Evolutionary conservation across 805 yeast species (phyloP).

Genomic region (Yarrowia deformans): DNA sequence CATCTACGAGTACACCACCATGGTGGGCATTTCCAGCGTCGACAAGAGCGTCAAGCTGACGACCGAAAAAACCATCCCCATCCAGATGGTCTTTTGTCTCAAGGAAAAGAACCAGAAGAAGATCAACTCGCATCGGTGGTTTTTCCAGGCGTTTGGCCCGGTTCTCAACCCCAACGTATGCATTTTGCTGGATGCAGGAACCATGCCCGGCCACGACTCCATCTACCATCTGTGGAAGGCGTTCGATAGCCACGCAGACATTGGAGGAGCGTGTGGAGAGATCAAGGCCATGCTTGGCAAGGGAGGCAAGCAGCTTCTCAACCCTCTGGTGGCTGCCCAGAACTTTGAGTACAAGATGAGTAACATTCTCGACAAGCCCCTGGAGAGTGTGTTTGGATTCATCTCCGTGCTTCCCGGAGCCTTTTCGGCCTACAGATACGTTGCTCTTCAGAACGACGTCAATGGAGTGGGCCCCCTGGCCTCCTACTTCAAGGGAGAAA

Average conservation of each 20-base stretch:
- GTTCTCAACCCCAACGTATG: slow-evolving; percentile 82
- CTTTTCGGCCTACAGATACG: slow-evolving; percentile 89
- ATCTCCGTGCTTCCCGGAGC: slow-evolving; percentile 97
- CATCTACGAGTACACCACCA: slow-evolving; percentile 90
- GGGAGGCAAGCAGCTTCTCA: slow-evolving; percentile 61
- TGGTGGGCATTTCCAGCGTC: slow-evolving; percentile 80
- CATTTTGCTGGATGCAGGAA: slow-evolving; percentile 90
- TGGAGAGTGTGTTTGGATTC: slow-evolving; percentile 93
- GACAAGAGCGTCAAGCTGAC: slow-evolving; percentile 68
- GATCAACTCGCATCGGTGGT: slow-evolving; percentile 97
- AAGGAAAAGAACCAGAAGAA: slow-evolving; percentile 89
- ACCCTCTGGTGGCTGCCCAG: slow-evolving; percentile 95
- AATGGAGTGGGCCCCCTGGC: slow-evolving; percentile 85
- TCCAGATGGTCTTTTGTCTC: slow-evolving; percentile 86
- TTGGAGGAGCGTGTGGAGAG: slow-evolving; percentile 99
- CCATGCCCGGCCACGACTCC: slow-evolving; percentile 84
- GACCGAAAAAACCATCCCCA: slow-evolving; percentile 73
- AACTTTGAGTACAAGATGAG: slow-evolving; percentile 97
- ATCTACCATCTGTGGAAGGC: slow-evolving; percentile 90
- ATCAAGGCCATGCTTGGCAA: slow-evolving; percentile 84
- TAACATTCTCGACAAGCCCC: slow-evolving; percentile 92
- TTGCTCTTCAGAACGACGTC: slow-evolving; percentile 70
- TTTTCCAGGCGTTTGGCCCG: slow-evolving; percentile 89
- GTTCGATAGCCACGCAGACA: slow-evolving; percentile 73
- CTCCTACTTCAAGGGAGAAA: slow-evolving; percentile 92